phyloP scores from a whole-genome alignment of 768 basidiomycete species.

The Dioszegia hungarica region DNA sequence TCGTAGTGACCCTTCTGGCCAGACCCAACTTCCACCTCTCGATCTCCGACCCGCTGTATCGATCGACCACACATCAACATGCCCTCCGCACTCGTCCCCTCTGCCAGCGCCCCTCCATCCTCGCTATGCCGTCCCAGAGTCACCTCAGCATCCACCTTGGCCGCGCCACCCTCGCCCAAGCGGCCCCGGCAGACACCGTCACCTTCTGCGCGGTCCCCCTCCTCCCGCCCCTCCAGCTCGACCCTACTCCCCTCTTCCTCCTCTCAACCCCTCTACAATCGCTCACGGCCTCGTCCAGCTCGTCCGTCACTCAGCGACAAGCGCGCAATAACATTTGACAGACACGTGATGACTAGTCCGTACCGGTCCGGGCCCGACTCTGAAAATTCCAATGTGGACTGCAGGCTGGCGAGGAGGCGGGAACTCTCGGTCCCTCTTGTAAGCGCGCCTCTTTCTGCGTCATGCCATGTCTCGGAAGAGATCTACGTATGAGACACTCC shows the following conservation, averaged over 20 bases:
- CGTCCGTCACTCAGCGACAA: constrained; percentile 3
- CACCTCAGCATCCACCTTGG: background rate
- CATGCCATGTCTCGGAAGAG: background rate
- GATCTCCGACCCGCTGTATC: background rate
- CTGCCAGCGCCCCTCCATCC: background rate
- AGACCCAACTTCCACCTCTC: background rate
- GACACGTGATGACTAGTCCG: constrained; percentile 19
- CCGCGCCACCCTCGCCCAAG: constrained; percentile 8
- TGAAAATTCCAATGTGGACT: constrained; percentile 3
- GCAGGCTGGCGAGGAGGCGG: constrained; percentile 20
- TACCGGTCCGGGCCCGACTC: constrained; percentile 1
- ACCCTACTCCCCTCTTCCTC: background rate
- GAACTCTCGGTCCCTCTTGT: constrained; percentile 41
- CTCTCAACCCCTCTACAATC: no score
- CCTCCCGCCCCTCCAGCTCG: background rate
- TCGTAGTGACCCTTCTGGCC: no score
- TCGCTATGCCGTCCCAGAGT: background rate
- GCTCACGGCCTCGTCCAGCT: background rate
- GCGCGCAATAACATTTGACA: constrained; percentile 7
- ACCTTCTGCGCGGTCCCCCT: background rate
- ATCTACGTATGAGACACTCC: background rate
- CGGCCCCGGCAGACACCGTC: constrained; percentile 7
- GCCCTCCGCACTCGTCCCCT: background rate
- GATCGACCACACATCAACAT: no score
- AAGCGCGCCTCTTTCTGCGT: constrained; percentile 12